Conservation (phyloP, 257 asterid genomes). For the Ligustrum vulgare region DNA sequence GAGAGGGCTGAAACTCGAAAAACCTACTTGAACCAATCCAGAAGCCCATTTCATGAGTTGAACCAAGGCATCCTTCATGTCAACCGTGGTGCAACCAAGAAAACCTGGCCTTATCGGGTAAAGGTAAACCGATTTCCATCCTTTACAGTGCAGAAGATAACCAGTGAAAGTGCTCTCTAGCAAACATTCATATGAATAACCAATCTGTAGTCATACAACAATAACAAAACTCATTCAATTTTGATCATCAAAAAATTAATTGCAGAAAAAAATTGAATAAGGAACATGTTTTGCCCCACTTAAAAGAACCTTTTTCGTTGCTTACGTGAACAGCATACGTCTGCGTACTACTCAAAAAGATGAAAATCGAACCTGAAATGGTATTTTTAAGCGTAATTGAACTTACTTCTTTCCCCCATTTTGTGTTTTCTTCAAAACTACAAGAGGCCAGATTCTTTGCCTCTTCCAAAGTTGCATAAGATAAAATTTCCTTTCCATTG, state of each 20-base stretch:
- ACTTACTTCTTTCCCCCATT: constrained; percentile 77
- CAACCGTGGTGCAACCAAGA: constrained; percentile 59
- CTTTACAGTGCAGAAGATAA: constrained; percentile 51
- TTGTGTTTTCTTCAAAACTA: constrained; percentile 60
- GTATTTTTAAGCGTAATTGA: neutral
- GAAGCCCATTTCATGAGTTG: constrained; percentile 77
- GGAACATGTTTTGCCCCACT: too few relatives aligned
- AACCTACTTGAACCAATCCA: constrained; percentile 59
- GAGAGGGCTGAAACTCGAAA: constrained; percentile 53
- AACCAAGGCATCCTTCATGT: constrained; percentile 65
- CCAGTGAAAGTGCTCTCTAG: constrained; percentile 73
- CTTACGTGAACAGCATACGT: too few relatives aligned
- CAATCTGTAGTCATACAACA: constrained; percentile 43
- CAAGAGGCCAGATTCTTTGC: constrained; percentile 70
- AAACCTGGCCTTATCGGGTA: constrained; percentile 61
- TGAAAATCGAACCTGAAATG: too few relatives aligned
- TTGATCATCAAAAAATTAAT: neutral
- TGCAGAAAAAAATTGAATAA: neutral
- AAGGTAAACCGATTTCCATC: constrained; percentile 59
- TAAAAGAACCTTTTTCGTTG: too few relatives aligned
- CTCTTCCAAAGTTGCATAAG: constrained; percentile 45
- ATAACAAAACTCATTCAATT: neutral
- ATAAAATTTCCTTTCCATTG: constrained; percentile 11
- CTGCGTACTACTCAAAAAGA: too few relatives aligned
- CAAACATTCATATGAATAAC: constrained; percentile 66